Base-by-base conservation (phyloP, 257 asterid genomes). In the Solanum chiquidenum region DNA sequence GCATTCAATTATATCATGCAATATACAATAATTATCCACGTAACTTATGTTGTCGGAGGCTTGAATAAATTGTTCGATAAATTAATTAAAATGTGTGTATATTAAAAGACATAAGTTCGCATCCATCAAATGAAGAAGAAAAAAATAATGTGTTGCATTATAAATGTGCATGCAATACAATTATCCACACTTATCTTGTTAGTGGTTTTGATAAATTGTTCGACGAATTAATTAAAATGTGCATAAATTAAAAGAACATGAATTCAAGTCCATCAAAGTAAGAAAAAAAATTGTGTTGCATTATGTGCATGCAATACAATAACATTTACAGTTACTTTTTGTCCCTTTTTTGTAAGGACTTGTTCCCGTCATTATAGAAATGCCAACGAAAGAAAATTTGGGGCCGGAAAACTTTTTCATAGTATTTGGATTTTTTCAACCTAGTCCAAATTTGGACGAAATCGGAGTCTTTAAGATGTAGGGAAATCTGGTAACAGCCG, bases 311-410 rank as follows among this genome's bases (percentile, higher is more conserved):
- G 38, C 40, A 69, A 69, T 31, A 14, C 40, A 69, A 69, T 69
- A 3, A 69, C 20, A 16, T 23, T 4, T 33, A 29, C n/a, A 0
- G 0, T 6, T 31, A 6, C 0, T 58, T 9, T 2, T 13, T 42
- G 49, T 42, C 5, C 1, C 5, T 44, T 44, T 44, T 29, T 29
- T 29, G 31, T 29, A 29, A 29, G 31, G 31, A 29, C 2, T 2
- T 2, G 31, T 29, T 29, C 31, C 31, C 31, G 2, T 29, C 31
- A 2, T 29, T 29, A 29, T 29, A 29, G 31, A 29, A 29, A 29
- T 29, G 31, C 31, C 31, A 29, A 29, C 31, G 31, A 2, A 2
- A 29, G 31, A 29, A 29, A 29, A 29, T 29, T 29, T 29, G 31
- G 31, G 31, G 31, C 2, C 31, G 31, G 2, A 29, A 29, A 29